phyloP scores from a whole-genome alignment of 1,284 basidiomycete genomes.

The Leccinum subrobustum region DNA sequence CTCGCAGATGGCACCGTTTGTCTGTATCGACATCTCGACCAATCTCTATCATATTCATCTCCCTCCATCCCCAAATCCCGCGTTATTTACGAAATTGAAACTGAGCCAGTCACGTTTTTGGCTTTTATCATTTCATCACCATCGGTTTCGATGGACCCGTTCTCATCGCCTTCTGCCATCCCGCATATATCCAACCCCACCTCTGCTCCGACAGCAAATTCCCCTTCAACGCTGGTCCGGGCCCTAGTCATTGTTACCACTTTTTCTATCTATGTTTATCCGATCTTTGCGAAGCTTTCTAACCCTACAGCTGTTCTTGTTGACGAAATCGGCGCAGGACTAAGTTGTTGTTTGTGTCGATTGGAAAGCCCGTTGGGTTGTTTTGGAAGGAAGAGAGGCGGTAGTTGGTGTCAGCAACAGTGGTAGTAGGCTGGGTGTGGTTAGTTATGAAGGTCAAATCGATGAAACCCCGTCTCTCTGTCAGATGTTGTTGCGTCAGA shows the following conservation, averaged over 20 bases:
- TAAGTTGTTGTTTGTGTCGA: slow-evolving; percentile 85
- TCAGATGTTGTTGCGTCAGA: no score
- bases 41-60: slow-evolving; percentile 74
- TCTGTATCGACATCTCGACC: slow-evolving; percentile 87
- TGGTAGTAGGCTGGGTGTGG: slow-evolving; percentile 75
- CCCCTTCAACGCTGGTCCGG: slow-evolving; percentile 34
- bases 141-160: slow-evolving; percentile 27
- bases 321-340: slow-evolving; percentile 82
- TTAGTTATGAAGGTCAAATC: slow-evolving; percentile 81
- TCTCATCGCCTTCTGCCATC: slow-evolving; percentile 5
- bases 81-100: slow-evolving; percentile 73
- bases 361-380: slow-evolving; percentile 67
- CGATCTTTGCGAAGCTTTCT: slow-evolving; percentile 74
- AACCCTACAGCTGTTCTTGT: slow-evolving; percentile 67
- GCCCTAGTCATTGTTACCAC: slow-evolving; percentile 89
- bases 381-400: slow-evolving; percentile 90
- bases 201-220: slow-evolving; percentile 2
- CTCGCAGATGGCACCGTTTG: slow-evolving; percentile 93
- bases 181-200: slow-evolving; percentile 5
- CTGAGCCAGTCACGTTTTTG: slow-evolving; percentile 90
- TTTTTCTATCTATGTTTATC: slow-evolving; percentile 75
- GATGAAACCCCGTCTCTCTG: no score
- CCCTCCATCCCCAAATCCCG: slow-evolving; percentile 79
- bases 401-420: slow-evolving; percentile 86
- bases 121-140: slow-evolving; percentile 73